A percentile compares a stretch with the other conserved stretches of the same genome.
phyloP scores from a whole-genome alignment of 148 eudicot species.

The Chenopodium suecicum region DNA sequence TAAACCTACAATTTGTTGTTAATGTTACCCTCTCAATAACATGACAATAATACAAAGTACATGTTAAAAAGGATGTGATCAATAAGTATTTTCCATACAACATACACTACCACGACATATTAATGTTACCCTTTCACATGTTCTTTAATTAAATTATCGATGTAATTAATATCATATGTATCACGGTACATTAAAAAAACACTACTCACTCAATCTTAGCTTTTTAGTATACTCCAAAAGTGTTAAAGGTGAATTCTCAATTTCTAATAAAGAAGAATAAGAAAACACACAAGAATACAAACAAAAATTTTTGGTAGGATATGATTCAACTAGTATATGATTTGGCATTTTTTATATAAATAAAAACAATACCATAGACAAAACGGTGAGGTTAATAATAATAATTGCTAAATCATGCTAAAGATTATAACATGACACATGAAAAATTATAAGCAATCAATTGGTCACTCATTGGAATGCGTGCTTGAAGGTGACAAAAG shows the following conservation, averaged over 20 bases:
- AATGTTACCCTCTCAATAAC: too few species aligned
- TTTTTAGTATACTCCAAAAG: not conserved
- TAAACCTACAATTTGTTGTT: too few species aligned
- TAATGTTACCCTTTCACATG: too few species aligned
- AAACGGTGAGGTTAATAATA: constrained; percentile 11
- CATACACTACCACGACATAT: too few species aligned
- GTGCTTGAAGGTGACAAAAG: constrained; percentile 23
- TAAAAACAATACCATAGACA: constrained; percentile 9
- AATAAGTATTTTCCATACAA: too few species aligned
- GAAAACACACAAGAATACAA: not conserved
- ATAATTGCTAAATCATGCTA: constrained; percentile 33
- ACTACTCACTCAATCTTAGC: too few species aligned
- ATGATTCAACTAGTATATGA: constrained; percentile 22
- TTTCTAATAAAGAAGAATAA: not conserved
- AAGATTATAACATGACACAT: constrained; percentile 1
- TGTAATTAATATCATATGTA: too few species aligned
- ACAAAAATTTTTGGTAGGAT: not conserved
- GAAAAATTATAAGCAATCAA: constrained; percentile 2
- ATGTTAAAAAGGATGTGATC: too few species aligned
- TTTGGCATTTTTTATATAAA: constrained; percentile 4
- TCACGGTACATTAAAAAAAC: too few species aligned
- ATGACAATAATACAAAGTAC: too few species aligned
- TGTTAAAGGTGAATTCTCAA: not conserved
- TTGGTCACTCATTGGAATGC: constrained; percentile 19
- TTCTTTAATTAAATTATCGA: too few species aligned